Base-by-base conservation (phyloP, 2,329 filamentous ascomycete genomes). In the Ceratocystis eucalypticola region DNA sequence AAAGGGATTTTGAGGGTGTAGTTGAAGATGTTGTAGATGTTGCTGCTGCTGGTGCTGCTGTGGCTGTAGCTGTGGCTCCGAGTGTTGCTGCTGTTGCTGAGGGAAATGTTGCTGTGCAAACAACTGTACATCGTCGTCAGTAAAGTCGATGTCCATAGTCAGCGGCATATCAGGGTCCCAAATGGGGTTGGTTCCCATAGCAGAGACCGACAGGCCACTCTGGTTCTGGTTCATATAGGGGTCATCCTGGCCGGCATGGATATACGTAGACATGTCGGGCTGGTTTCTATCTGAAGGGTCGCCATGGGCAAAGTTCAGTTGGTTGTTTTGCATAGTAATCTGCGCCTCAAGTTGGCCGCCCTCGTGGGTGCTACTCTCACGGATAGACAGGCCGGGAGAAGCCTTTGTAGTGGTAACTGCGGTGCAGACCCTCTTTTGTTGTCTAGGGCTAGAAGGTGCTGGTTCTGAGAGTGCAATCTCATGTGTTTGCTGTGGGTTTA, bases 111-210 rank as follows among this genome's bases (percentile, higher is more conserved):
- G 57, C 55, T 66, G 64, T 65, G 73, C 72, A 66, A 83, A 82
- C 44, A 81, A 73, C 65, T 77, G 75, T 22, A 75, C 71, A 22
- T 75, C 76, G 22, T 78, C 74, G 20, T 76, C 73, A 61, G 76
- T 74, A 68, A 85, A 86, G 70, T 86, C 83, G 65, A 87, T 74
- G 66, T 85, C 83, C 81, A 87, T 84, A 28, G 76, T 78, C 45
- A 65, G 33, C 8, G 63, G 53, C 44, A 75, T 71, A 64, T 80
- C 78, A 2, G 79, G 75, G 68, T 84, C 82, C 84, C 84, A 87
- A 69, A 85, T 86, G 46, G 78, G 81, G 2, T 76, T 74, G 0
- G 80, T 76, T 2, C 77, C 77, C 1, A 78, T 77, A 41, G 78
- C 78, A 22, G 83, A 80, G 2, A 81, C 82, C n/a, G 84, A 82